Evolutionary conservation across 495 filamentous ascomycete genomes (phyloP).

Genomic region (Hypoxylon cercidicola): DNA sequence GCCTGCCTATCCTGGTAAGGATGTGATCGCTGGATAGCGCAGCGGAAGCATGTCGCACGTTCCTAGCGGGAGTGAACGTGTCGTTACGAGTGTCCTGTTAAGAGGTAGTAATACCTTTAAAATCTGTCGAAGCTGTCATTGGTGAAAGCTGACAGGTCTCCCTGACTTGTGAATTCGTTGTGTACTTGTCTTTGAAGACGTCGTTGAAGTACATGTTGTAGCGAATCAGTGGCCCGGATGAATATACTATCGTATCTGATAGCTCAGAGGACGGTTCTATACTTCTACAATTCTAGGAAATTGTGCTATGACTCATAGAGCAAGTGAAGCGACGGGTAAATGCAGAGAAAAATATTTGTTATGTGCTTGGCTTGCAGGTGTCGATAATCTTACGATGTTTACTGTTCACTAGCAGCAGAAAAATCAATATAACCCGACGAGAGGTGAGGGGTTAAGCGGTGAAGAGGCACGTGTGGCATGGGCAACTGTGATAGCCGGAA

Average conservation of each 20-base stretch:
- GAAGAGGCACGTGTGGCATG: slow-evolving; percentile 12
- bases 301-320: slow-evolving; percentile 19
- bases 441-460: slow-evolving; percentile 12
- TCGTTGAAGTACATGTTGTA: too few species aligned
- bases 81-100: too few species aligned
- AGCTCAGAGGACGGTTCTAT: too few species aligned
- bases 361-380: slow-evolving; percentile 27
- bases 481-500: slow-evolving; percentile 20
- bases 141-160: too few species aligned
- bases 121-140: too few species aligned
- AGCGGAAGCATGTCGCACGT: too few species aligned
- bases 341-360: not conserved
- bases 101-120: too few species aligned
- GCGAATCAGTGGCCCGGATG: too few species aligned
- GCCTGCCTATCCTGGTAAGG: slow-evolving; percentile 41
- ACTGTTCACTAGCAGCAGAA: slow-evolving; percentile 4
- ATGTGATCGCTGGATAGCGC: slow-evolving; percentile 7
- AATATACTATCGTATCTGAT: too few species aligned
- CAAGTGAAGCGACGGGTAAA: slow-evolving; percentile 12
- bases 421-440: slow-evolving; percentile 22
- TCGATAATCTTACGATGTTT: slow-evolving; percentile 30
- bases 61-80: too few species aligned
- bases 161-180: too few species aligned
- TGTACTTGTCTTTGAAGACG: too few species aligned
- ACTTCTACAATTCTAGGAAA: slow-evolving; percentile 4